A percentile compares a stretch with the other conserved stretches of the same genome.
Conservation (phyloP, 2,329 filamentous ascomycete genomes). For the Pseudogymnoascus sp. region DNA sequence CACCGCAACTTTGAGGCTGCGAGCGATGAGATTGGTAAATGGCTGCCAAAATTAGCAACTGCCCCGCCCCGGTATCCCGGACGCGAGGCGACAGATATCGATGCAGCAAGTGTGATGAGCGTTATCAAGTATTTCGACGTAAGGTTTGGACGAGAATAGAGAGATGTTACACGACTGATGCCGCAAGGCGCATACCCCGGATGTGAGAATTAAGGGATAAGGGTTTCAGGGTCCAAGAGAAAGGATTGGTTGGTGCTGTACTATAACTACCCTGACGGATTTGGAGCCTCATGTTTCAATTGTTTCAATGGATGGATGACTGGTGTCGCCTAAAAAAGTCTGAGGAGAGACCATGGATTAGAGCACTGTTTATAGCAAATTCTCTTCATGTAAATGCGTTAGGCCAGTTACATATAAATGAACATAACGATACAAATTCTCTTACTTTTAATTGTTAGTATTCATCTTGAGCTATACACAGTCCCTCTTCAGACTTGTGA, state of each 20-base stretch:
- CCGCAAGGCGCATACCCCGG: not conserved
- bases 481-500: no score
- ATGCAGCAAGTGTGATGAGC: slow-evolving; percentile 77
- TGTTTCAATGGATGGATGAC: not conserved
- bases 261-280: not conserved
- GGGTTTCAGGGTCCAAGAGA: not conserved
- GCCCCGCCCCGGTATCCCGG: slow-evolving; percentile 30
- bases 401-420: no score
- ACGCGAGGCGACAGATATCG: slow-evolving; percentile 62
- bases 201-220: not conserved
- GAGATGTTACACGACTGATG: not conserved
- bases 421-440: no score
- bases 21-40: slow-evolving; percentile 64
- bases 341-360: no score
- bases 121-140: slow-evolving; percentile 77
- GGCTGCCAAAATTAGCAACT: slow-evolving; percentile 64
- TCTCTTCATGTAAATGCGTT: no score
- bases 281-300: slow-evolving; percentile 8
- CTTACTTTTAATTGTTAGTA: no score
- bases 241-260: not conserved
- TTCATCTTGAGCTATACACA: no score
- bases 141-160: slow-evolving; percentile 49
- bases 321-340: no score
- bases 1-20: slow-evolving; percentile 70
- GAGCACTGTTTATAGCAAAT: no score